Evolutionary conservation across 495 filamentous ascomycete species (phyloP).

Genomic region (Hypoxylon trugodes): DNA sequence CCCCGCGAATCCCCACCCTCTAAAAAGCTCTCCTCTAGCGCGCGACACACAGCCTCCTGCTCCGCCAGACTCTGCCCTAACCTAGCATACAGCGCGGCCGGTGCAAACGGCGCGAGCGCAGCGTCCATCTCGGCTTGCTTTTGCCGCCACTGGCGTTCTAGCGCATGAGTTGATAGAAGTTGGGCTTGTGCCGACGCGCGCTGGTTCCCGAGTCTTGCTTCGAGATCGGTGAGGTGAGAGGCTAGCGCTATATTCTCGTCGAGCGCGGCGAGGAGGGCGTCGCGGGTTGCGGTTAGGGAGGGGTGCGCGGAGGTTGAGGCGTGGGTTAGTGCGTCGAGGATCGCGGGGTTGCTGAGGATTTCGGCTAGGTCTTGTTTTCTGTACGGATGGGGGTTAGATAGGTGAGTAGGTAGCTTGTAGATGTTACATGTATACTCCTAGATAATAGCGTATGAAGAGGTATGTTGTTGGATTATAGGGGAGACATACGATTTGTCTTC

Average conservation of each 20-base stretch:
- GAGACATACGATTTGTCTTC: conserved; percentile 76
- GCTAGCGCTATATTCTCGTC: conserved; percentile 73
- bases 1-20: conserved; percentile 57
- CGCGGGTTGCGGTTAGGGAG: conserved; percentile 63
- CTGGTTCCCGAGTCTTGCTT: conserved; percentile 67
- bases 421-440: not conserved
- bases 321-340: conserved; percentile 70
- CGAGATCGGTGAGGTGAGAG: conserved; percentile 63
- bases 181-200: conserved; percentile 77
- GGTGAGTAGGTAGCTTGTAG: conserved; percentile 1
- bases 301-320: conserved; percentile 71
- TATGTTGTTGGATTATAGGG: not conserved
- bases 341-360: conserved; percentile 65
- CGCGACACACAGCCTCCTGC: conserved; percentile 81
- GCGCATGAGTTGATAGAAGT: conserved; percentile 80
- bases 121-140: conserved; percentile 90
- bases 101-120: conserved; percentile 83
- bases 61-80: conserved; percentile 78
- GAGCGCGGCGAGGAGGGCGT: conserved; percentile 67
- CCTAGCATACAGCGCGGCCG: conserved; percentile 81
- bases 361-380: conserved; percentile 71
- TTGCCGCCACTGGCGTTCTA: conserved; percentile 88
- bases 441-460: not conserved
- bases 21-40: conserved; percentile 89
- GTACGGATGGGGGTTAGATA: not conserved